A percentile compares a stretch with the other conserved stretches of the same genome.
phyloP scores from a whole-genome alignment of 129 eudicot genomes.

The sunflower (Helianthus annuus) region DNA sequence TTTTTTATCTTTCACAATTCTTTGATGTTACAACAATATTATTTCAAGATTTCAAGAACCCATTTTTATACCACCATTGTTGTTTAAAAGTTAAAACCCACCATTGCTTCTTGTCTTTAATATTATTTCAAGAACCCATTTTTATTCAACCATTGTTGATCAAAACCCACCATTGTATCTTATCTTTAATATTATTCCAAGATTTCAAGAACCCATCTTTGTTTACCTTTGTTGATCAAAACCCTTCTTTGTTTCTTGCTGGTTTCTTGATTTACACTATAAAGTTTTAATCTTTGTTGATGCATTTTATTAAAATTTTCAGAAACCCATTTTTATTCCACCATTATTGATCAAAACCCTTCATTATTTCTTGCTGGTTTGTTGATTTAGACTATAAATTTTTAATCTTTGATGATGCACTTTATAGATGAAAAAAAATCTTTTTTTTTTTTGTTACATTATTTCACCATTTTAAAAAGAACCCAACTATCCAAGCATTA shows the following conservation, averaged over 20 bases:
- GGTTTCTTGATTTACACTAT: background rate
- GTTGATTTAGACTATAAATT: background rate
- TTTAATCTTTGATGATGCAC: background rate
- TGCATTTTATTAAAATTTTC: background rate
- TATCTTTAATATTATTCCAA: conserved; percentile 1
- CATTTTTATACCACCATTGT: conserved; percentile 11
- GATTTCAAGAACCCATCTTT: conserved; percentile 7
- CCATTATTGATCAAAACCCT: conserved; percentile 13
- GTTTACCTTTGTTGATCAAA: conserved; percentile 13
- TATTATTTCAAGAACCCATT: conserved; percentile 3
- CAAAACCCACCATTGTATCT: conserved; percentile 17
- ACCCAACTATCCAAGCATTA: background rate
- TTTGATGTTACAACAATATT: conserved; percentile 8
- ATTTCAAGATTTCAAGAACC: background rate
- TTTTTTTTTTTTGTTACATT: background rate
- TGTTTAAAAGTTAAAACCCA: conserved; percentile 17
- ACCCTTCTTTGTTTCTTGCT: conserved; percentile 7
- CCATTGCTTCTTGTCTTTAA: conserved; percentile 6
- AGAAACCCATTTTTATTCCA: conserved; percentile 2
- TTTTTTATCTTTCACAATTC: conserved; percentile 19
- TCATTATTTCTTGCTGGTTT: background rate
- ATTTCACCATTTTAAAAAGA: conserved; percentile 14
- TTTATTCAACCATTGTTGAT: conserved; percentile 8
- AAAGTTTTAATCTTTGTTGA: background rate
- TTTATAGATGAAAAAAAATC: too few species aligned